Evolutionary conservation across 495 filamentous ascomycete genomes (phyloP).

Genomic region (Lepraria neglecta): DNA sequence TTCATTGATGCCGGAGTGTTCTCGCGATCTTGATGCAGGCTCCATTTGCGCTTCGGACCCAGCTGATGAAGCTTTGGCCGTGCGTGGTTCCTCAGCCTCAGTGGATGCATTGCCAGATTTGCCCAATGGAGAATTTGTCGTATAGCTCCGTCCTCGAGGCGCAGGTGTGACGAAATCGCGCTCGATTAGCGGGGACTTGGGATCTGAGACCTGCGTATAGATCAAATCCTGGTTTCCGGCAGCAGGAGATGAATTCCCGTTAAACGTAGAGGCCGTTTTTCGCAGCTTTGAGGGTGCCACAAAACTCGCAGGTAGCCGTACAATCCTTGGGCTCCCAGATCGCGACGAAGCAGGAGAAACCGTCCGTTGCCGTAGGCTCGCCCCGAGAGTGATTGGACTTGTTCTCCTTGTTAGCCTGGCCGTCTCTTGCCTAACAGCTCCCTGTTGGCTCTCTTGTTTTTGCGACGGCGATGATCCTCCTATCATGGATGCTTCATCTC

Average conservation of each 20-base stretch:
- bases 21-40: conserved; percentile 30
- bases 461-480: conserved; percentile 47
- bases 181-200: conserved; percentile 12
- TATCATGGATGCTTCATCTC: conserved; percentile 50
- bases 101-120: not conserved
- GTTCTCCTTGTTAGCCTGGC: conserved; percentile 12
- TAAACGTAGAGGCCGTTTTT: conserved; percentile 31
- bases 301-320: conserved; percentile 50
- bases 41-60: conserved; percentile 38
- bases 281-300: conserved; percentile 36
- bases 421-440: conserved; percentile 25
- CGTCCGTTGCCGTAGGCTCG: conserved; percentile 35
- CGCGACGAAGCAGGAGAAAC: conserved; percentile 13
- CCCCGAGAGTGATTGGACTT: conserved; percentile 39
- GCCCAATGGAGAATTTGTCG: not conserved
- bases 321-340: conserved; percentile 36
- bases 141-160: conserved; percentile 55
- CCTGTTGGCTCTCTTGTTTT: conserved; percentile 39
- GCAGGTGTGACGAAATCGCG: conserved; percentile 62
- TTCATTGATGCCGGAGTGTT: conserved; percentile 35
- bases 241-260: not conserved
- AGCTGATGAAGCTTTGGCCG: conserved; percentile 36
- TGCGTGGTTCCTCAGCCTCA: conserved; percentile 27
- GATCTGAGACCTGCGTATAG: too few species aligned
- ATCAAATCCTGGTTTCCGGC: too few species aligned